These are phyloP conservation scores for Aspergillus sp. DNA, from an alignment of 2,329 filamentous ascomycete genomes.

Conservation along the genomic window DNA sequence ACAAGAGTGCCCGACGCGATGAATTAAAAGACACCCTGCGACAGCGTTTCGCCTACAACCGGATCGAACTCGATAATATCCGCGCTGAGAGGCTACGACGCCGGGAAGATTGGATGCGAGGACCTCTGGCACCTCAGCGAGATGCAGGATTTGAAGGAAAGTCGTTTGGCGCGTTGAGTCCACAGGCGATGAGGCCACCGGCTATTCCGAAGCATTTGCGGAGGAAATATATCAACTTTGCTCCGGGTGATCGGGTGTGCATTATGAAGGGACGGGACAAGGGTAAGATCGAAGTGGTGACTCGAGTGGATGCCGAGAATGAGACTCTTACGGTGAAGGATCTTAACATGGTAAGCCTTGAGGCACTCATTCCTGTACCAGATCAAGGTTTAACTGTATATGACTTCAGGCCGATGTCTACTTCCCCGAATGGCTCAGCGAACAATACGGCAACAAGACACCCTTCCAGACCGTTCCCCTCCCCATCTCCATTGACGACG, in stretches of 20 bases:
- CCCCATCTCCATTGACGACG: conserved; percentile 65
- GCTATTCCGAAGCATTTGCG: conserved; percentile 40
- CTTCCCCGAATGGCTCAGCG: conserved; percentile 38
- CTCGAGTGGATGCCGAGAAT: conserved; percentile 52
- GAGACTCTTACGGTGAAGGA: conserved; percentile 63
- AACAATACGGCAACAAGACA: conserved; percentile 38
- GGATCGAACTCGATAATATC: conserved; percentile 37
- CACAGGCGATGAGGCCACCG: conserved; percentile 36
- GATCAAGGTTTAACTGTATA: not conserved
- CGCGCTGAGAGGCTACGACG: conserved; percentile 56
- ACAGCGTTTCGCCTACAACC: conserved; percentile 32
- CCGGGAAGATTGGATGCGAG: conserved; percentile 75
- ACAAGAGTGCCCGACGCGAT: conserved; percentile 41
- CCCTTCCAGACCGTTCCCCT: conserved; percentile 52
- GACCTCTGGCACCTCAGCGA: conserved; percentile 73
- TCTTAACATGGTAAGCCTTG: conserved; percentile 58
- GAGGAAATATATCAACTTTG: conserved; percentile 60
- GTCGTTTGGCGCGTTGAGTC: conserved; percentile 58
- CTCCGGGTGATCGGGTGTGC: conserved; percentile 74
- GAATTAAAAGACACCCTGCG: conserved; percentile 32
- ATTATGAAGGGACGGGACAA: conserved; percentile 74
- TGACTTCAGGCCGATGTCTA: conserved; percentile 41
- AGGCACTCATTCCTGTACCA: not conserved
- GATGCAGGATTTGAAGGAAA: conserved; percentile 62
- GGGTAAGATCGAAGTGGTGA: conserved; percentile 78